Percentiles rank a stretch among this genome's conserved stretches.
These are phyloP conservation scores for Phialophora macrospora DNA, from an alignment of 2,329 filamentous ascomycete genomes.

Conservation along the genomic window DNA sequence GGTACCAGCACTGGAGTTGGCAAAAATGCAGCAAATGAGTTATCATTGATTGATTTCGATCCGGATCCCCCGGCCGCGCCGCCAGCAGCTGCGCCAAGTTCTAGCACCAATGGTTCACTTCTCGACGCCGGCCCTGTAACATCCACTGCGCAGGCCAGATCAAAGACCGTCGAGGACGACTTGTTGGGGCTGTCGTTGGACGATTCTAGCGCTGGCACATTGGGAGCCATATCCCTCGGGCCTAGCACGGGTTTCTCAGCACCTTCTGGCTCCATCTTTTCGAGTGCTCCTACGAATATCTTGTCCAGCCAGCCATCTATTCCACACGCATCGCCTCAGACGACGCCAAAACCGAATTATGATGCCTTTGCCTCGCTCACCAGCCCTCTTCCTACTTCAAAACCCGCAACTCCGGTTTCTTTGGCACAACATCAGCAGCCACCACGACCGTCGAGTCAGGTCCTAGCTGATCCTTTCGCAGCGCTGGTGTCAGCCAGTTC, in stretches of 20 bases:
- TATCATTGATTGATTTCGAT: conserved; percentile 91
- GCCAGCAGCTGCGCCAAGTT: conserved; percentile 41
- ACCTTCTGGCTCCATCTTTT: conserved; percentile 31
- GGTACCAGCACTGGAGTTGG: conserved; percentile 68
- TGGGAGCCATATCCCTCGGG: conserved; percentile 82
- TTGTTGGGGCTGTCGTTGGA: conserved; percentile 84
- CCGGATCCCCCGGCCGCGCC: conserved; percentile 54
- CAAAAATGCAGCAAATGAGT: conserved; percentile 73
- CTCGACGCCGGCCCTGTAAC: conserved; percentile 51
- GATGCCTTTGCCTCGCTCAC: conserved; percentile 62
- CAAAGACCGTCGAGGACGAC: conserved; percentile 82
- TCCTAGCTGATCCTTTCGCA: conserved; percentile 65
- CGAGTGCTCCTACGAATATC: conserved; percentile 27
- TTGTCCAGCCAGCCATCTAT: conserved; percentile 44
- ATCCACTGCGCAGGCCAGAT: conserved; percentile 52
- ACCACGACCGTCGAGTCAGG: conserved; percentile 46
- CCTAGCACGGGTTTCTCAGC: conserved; percentile 61
- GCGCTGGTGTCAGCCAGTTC: conserved; percentile 59
- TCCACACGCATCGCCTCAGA: conserved; percentile 46
- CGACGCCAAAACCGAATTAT: conserved; percentile 57
- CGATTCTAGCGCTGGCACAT: conserved; percentile 70
- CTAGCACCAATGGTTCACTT: conserved; percentile 45
- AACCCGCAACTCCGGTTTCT: conserved; percentile 56
- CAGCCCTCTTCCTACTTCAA: conserved; percentile 54
- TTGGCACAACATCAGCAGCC: conserved; percentile 43